A percentile compares a stretch with the other conserved stretches of the same genome.
Conservation (phyloP, 305 asterid genomes). For the Fraxinus velutina region DNA sequence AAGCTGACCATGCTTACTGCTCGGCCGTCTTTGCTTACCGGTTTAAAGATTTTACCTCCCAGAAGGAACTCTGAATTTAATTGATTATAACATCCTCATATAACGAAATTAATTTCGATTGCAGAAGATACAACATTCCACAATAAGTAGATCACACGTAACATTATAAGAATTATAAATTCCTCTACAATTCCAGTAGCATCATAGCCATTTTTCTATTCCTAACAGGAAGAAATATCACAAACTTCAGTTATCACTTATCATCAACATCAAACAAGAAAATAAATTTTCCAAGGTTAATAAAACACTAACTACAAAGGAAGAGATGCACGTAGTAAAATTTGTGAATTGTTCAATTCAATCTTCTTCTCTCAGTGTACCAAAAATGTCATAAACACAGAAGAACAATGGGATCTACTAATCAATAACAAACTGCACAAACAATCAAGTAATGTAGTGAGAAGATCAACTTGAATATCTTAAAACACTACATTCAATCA, state of each 20-base stretch:
- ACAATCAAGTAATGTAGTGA: not conserved
- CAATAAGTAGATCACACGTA: not conserved
- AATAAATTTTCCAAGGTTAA: not conserved
- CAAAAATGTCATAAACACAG: not conserved
- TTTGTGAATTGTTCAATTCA: not conserved
- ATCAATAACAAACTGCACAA: conserved; percentile 8
- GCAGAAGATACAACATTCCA: not conserved
- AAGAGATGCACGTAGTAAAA: not conserved
- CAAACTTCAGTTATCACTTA: not conserved
- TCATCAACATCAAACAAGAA: too few species aligned
- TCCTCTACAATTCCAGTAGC: not conserved
- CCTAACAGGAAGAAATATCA: not conserved
- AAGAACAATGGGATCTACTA: conserved; percentile 12
- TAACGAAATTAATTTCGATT: not conserved
- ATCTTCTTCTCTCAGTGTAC: not conserved
- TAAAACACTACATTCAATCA: conserved; percentile 17
- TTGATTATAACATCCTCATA: not conserved
- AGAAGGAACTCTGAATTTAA: not conserved
- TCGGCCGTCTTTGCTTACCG: not conserved
- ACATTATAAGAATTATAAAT: too few species aligned
- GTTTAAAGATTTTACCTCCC: too few species aligned
- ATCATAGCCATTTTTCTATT: not conserved
- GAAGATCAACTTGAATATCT: conserved; percentile 18
- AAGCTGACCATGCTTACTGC: not conserved
- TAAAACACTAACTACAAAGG: not conserved